Conservation (phyloP, 495 filamentous ascomycete species). For the Aspergillus olivimuriae region DNA sequence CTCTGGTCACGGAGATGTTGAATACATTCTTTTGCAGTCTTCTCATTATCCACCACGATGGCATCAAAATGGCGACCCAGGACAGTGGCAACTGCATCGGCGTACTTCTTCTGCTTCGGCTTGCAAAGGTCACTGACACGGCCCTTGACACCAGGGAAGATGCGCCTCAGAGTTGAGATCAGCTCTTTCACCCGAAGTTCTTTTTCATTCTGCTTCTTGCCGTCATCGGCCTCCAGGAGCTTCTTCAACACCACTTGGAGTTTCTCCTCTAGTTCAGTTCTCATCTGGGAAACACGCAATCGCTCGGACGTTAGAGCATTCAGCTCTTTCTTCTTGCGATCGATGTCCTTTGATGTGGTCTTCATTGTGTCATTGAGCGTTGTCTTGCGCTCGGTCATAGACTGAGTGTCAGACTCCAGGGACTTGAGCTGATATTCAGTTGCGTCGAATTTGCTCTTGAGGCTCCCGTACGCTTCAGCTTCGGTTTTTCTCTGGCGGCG, state of each 20-base stretch:
- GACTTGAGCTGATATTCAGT: slow-evolving; percentile 66
- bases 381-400: slow-evolving; percentile 60
- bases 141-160: slow-evolving; percentile 87
- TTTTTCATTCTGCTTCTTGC: slow-evolving; percentile 74
- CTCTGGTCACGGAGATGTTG: slow-evolving; percentile 89
- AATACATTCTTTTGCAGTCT: slow-evolving; percentile 89
- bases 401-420: slow-evolving; percentile 63
- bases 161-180: slow-evolving; percentile 77
- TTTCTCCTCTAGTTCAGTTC: slow-evolving; percentile 87
- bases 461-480: slow-evolving; percentile 75
- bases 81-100: slow-evolving; percentile 85
- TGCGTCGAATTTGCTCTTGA: slow-evolving; percentile 78
- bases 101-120: slow-evolving; percentile 92
- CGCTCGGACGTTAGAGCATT: slow-evolving; percentile 82
- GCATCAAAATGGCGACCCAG: slow-evolving; percentile 90
- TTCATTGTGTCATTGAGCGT: slow-evolving; percentile 54
- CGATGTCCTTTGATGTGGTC: slow-evolving; percentile 67
- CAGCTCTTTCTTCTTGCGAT: slow-evolving; percentile 82
- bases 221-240: slow-evolving; percentile 74
- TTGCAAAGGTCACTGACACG: slow-evolving; percentile 88
- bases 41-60: slow-evolving; percentile 93
- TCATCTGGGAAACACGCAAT: slow-evolving; percentile 65
- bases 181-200: slow-evolving; percentile 71
- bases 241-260: slow-evolving; percentile 72
- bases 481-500: slow-evolving; percentile 82